These are phyloP conservation scores for Populus euphratica DNA, from an alignment of 345 rosid species.

Conservation along the genomic window DNA sequence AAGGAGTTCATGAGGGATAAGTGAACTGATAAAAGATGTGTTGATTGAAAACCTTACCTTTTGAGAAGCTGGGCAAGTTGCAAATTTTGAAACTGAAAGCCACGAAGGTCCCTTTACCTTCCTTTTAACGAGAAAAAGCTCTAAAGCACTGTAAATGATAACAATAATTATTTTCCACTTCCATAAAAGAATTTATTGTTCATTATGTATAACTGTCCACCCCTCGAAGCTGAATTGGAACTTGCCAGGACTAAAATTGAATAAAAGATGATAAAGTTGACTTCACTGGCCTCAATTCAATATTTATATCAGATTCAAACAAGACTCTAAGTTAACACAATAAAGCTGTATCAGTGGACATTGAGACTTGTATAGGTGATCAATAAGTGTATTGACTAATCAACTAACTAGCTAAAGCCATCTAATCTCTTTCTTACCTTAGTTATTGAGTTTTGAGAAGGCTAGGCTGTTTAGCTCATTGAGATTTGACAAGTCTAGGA, in stretches of 20 bases:
- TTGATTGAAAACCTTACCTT: slow-evolving; percentile 48
- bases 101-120: slow-evolving; percentile 91
- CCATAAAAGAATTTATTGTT: not conserved
- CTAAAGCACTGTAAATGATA: slow-evolving; percentile 75
- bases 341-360: not conserved
- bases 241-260: not conserved
- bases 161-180: slow-evolving; percentile 4
- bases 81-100: slow-evolving; percentile 76
- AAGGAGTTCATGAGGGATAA: slow-evolving; percentile 10
- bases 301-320: not conserved
- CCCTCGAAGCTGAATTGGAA: not conserved
- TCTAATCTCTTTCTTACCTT: not conserved
- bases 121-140: slow-evolving; percentile 87
- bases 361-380: not conserved
- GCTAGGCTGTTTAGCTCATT: not conserved
- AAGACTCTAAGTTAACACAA: not conserved
- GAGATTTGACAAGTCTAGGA: not conserved
- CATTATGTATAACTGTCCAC: not conserved
- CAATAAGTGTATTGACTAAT: not conserved
- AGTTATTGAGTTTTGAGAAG: not conserved
- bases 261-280: not conserved
- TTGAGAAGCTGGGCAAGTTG: slow-evolving; percentile 61
- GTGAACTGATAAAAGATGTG: slow-evolving; percentile 4
- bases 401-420: not conserved
- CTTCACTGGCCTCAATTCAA: not conserved